Percentiles rank a stretch among this genome's conserved stretches.
These are phyloP conservation scores for Cercospora berteroae DNA, from an alignment of 2,329 filamentous ascomycete species.

Conservation along the genomic window DNA sequence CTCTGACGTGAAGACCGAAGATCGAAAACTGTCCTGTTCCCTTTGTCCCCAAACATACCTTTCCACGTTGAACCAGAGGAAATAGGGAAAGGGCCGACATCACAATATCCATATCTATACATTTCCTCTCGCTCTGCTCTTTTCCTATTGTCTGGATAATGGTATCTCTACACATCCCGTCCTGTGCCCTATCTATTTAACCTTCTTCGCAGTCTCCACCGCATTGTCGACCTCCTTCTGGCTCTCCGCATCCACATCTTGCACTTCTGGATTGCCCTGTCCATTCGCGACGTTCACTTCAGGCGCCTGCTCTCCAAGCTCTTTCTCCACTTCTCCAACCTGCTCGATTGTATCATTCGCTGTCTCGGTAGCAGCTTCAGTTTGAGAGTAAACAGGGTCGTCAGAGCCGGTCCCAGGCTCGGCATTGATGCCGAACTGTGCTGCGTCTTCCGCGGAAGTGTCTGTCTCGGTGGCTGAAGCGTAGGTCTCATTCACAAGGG, in stretches of 20 bases:
- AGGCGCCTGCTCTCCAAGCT: conserved; percentile 20
- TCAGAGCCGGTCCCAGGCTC: not conserved
- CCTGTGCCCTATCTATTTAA: not conserved
- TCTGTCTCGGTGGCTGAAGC: not conserved
- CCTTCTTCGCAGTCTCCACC: not conserved
- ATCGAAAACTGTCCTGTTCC: not conserved
- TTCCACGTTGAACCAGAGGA: not conserved
- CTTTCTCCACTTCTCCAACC: conserved; percentile 20
- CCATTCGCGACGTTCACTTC: conserved; percentile 1
- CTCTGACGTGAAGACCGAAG: not conserved
- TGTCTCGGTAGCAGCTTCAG: not conserved
- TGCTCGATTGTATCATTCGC: conserved; percentile 17
- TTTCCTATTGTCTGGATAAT: not conserved
- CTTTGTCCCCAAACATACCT: not conserved
- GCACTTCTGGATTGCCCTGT: not conserved
- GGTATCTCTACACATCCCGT: not conserved
- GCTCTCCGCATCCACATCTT: conserved; percentile 4
- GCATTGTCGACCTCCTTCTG: conserved; percentile 1
- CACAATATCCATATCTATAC: not conserved
- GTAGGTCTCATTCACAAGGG: conserved; percentile 17
- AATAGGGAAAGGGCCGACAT: not conserved
- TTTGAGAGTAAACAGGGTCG: conserved; percentile 8
- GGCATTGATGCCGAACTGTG: conserved; percentile 19
- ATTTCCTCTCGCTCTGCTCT: not conserved
- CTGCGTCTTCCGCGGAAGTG: conserved; percentile 16